Percentiles rank a stretch among this genome's conserved stretches.
Evolutionary conservation across 106 monocot species (phyloP).

Genomic region (Posidonia australis): DNA sequence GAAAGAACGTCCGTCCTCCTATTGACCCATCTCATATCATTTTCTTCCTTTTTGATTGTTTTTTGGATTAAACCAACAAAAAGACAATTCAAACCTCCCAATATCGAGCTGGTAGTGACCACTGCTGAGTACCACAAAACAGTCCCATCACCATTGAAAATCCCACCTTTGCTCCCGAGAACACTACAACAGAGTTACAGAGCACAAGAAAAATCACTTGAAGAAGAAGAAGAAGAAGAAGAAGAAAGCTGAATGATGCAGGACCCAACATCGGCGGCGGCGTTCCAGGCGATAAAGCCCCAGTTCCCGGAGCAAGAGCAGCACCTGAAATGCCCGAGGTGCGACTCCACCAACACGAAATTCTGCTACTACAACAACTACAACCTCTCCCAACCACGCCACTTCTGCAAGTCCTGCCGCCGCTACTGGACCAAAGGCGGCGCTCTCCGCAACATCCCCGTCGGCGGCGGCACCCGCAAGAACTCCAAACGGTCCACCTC

Average conservation of each 20-base stretch:
- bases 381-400: conserved; percentile 33
- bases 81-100: too few relatives aligned
- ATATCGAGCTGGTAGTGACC: too few relatives aligned
- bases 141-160: too few relatives aligned
- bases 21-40: too few relatives aligned
- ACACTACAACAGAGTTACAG: too few relatives aligned
- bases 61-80: too few relatives aligned
- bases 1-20: too few relatives aligned
- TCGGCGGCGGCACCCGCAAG: conserved; percentile 38
- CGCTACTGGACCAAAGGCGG: conserved; percentile 46
- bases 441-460: conserved; percentile 38
- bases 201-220: not conserved
- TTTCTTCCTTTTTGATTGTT: too few relatives aligned
- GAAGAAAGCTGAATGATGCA: not conserved
- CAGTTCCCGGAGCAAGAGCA: conserved; percentile 15
- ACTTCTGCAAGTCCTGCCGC: conserved; percentile 39
- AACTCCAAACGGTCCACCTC: conserved; percentile 23
- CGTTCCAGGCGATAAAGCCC: not conserved
- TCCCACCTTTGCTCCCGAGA: too few relatives aligned
- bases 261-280: not conserved
- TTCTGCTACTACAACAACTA: conserved; percentile 36
- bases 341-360: conserved; percentile 31
- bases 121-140: too few relatives aligned
- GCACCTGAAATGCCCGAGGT: conserved; percentile 23
- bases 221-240: not conserved